Percentiles rank a stretch among this genome's conserved stretches.
Conservation (phyloP, 2,329 filamentous ascomycete genomes). For the Phyllosticta citrichinensis region DNA sequence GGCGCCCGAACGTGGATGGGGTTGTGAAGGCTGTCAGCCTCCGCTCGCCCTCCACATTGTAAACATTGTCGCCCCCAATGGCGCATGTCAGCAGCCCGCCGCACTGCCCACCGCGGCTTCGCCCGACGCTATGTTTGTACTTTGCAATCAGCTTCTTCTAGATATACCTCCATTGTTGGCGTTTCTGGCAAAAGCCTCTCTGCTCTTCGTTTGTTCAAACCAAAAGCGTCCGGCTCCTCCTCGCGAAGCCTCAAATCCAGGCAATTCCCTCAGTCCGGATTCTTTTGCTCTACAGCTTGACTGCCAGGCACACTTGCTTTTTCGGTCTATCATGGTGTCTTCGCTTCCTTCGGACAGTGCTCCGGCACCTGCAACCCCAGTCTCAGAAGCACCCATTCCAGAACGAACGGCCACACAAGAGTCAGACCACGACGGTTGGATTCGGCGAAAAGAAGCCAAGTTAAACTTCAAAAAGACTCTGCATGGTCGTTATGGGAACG, state of each 20-base stretch:
- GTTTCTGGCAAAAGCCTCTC: neutral
- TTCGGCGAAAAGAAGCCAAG: constrained; percentile 6
- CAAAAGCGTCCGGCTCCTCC: neutral
- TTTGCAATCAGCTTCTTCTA: neutral
- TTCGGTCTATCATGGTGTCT: neutral
- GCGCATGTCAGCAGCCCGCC: neutral
- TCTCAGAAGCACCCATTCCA: neutral
- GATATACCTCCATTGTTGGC: neutral
- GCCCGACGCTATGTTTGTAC: neutral
- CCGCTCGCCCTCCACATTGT: neutral
- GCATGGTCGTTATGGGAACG: constrained; percentile 13
- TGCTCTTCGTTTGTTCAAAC: neutral
- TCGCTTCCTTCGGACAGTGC: neutral
- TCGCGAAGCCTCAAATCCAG: neutral
- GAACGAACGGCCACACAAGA: neutral
- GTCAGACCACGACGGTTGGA: neutral
- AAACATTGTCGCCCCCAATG: neutral
- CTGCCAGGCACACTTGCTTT: neutral
- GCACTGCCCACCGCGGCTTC: neutral
- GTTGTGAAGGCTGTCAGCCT: neutral
- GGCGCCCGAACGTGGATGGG: neutral
- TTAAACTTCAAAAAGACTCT: constrained; percentile 13
- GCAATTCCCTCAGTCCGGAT: neutral
- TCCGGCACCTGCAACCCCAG: neutral
- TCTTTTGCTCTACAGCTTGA: neutral